Evolutionary conservation across 768 basidiomycete species (phyloP).

Genomic region (Tylopilus balloui): DNA sequence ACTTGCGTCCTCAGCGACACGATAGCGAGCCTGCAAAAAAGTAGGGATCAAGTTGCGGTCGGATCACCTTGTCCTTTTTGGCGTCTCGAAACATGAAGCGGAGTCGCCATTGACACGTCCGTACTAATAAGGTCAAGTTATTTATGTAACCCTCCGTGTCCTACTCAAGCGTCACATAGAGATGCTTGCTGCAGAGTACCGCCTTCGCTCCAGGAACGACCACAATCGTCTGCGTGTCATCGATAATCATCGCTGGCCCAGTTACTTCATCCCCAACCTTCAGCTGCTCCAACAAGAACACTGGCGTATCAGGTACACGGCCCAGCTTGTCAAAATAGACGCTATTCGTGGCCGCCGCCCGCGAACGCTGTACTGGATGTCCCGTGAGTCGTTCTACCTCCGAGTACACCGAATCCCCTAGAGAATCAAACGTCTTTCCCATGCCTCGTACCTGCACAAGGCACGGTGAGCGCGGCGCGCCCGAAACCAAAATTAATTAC

Average conservation of each 20-base stretch:
- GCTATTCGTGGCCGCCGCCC: conserved; percentile 52
- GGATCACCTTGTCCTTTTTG: neutral
- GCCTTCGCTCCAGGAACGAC: conserved; percentile 70
- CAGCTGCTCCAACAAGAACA: conserved; percentile 66
- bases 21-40: neutral
- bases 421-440: conserved; percentile 81
- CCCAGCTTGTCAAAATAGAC: conserved; percentile 84
- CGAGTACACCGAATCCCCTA: conserved; percentile 73
- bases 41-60: no score
- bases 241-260: conserved; percentile 93
- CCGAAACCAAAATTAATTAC: conserved; percentile 32
- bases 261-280: conserved; percentile 64
- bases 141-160: conserved; percentile 1
- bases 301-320: conserved; percentile 72
- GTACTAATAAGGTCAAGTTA: neutral
- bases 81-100: neutral
- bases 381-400: conserved; percentile 58
- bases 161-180: conserved; percentile 48
- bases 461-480: neutral
- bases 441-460: conserved; percentile 70
- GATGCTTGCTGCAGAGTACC: conserved; percentile 62
- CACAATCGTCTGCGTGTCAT: conserved; percentile 93
- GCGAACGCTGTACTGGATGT: conserved; percentile 34
- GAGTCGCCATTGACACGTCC: neutral
- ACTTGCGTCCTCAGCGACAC: neutral